Conservation (phyloP, 2,329 filamentous ascomycete species). For the Phoma sp. region DNA sequence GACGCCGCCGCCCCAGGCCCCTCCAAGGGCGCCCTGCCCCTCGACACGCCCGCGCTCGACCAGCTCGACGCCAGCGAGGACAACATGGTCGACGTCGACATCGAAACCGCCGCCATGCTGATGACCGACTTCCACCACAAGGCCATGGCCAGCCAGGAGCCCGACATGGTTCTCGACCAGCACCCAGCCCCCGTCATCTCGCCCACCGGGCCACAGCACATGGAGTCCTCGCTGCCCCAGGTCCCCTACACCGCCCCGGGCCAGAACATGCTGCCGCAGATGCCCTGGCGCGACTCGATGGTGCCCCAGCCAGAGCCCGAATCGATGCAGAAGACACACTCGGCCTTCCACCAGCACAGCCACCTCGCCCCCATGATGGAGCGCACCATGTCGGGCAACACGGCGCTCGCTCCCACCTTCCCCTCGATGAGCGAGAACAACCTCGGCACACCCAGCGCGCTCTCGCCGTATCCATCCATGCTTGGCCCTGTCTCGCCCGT, state of each 20-base stretch:
- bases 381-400: constrained; percentile 64
- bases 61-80: constrained; percentile 92
- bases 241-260: constrained; percentile 72
- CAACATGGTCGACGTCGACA: constrained; percentile 92
- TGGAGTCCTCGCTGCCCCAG: constrained; percentile 73
- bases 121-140: constrained; percentile 99
- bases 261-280: constrained; percentile 81
- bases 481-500: constrained; percentile 71
- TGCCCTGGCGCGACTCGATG: constrained; percentile 93
- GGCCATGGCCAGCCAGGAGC: constrained; percentile 76
- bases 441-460: constrained; percentile 72
- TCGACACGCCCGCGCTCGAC: constrained; percentile 86
- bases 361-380: constrained; percentile 74
- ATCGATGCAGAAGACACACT: constrained; percentile 69
- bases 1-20: constrained; percentile 62
- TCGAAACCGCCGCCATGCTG: constrained; percentile 97
- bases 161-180: constrained; percentile 59
- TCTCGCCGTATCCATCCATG: constrained; percentile 75
- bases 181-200: constrained; percentile 72
- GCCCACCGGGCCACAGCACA: constrained; percentile 71
- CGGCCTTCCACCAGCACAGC: constrained; percentile 63
- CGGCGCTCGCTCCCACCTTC: constrained; percentile 68
- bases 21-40: constrained; percentile 75
- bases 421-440: constrained; percentile 75
- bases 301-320: constrained; percentile 78